Evolutionary conservation across 2,329 filamentous ascomycete genomes (phyloP), one percentile per base, ranked within the genome.

Genomic region (Calonectria hawksworthii): DNA sequence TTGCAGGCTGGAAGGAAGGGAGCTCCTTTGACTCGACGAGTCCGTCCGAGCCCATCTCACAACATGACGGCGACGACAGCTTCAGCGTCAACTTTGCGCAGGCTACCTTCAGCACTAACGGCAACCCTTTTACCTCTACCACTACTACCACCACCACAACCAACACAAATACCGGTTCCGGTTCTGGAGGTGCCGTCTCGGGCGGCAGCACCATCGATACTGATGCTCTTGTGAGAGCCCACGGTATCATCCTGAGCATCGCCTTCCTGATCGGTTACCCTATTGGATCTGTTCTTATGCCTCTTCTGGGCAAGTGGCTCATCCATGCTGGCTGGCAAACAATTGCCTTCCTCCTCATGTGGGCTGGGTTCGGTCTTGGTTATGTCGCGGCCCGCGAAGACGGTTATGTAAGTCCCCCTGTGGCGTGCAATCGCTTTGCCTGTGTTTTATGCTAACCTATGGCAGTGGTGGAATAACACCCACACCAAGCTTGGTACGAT

Each of bases 201-300:
- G 34, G 44, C 13, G 51, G 32, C 9, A 41, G 44, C 16, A 32
- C 61, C 26, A 2, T n/a, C n/a, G 36, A 52, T 52, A 14, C 21
- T 28, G 36, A 66, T n/a, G 30, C 11, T 26, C 69, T 71, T 16
- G 47, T 47, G 9, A 32, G n/a, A n/a, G 61, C 41, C 0, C 91
- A 93, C 75, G 92, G 91, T 59, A 85, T 91, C 76, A 84, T 93
- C 78, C 91, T 93, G 90, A 87, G 88, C 28, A 78, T 92, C 63
- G 88, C 90, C 26, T 91, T 92, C 75, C 86, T 90, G 3, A 77
- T 90, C 14, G 83, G 92, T 26, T 93, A 92, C 77, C 92, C 92
- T 0, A 76, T 92, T 4, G 92, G 91, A 13, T 87, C 92, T 13
- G 84, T 90, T 3, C 80, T 92, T 50, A 92, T 93, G 88, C 89